These are phyloP conservation scores for Aspergillus intermedius DNA, from an alignment of 2,329 filamentous ascomycete genomes.

Conservation along the genomic window DNA sequence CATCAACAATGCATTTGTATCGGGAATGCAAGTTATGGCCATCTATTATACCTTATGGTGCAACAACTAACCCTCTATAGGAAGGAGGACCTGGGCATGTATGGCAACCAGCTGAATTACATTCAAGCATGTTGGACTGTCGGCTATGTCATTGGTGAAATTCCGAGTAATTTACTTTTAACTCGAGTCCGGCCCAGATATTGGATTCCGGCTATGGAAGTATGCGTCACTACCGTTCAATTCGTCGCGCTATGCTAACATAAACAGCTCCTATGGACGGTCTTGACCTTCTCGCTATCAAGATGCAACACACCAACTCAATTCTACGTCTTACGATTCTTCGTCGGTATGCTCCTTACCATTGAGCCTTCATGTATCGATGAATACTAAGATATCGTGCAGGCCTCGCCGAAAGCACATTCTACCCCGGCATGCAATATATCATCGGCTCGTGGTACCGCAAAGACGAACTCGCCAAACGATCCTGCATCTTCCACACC, in stretches of 20 bases:
- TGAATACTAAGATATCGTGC: background rate
- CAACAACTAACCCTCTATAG: conserved; percentile 15
- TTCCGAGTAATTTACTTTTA: conserved; percentile 47
- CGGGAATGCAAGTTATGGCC: conserved; percentile 35
- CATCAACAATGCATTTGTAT: conserved; percentile 43
- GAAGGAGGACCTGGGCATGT: conserved; percentile 49
- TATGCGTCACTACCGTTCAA: conserved; percentile 10
- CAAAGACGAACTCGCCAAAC: conserved; percentile 46
- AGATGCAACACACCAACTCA: conserved; percentile 37
- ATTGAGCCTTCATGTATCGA: background rate
- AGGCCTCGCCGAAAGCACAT: conserved; percentile 45
- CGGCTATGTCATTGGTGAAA: conserved; percentile 53
- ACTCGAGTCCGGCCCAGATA: conserved; percentile 43
- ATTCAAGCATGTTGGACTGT: conserved; percentile 54
- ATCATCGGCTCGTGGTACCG: conserved; percentile 49
- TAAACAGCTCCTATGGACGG: conserved; percentile 40
- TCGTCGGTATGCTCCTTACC: conserved; percentile 34
- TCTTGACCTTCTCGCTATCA: conserved; percentile 43
- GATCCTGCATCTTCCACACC: conserved; percentile 48
- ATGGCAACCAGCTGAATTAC: conserved; percentile 51
- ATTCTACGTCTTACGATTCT: conserved; percentile 45
- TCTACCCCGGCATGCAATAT: conserved; percentile 49
- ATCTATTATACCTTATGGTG: background rate
- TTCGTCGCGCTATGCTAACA: background rate
- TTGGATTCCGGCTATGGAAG: conserved; percentile 46